Evolutionary conservation across 352 stramenopile species (phyloP).

Genomic region (Plasmopara muralis): DNA sequence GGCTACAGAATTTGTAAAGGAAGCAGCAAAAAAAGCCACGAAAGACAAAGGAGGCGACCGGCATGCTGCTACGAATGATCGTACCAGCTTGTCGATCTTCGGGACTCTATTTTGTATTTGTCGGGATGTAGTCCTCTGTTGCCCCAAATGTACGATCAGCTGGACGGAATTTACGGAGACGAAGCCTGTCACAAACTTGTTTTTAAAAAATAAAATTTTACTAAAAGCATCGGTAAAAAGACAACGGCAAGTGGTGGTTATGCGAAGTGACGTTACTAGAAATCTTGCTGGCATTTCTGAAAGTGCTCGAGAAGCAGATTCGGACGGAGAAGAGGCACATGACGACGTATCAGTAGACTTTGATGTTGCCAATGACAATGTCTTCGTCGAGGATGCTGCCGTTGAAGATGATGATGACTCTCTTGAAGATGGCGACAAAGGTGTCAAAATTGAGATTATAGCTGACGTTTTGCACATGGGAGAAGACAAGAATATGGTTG

Average conservation of each 20-base stretch:
- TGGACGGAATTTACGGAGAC: slow-evolving; percentile 59
- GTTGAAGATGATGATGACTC: not conserved
- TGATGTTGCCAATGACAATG: not conserved
- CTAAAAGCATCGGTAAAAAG: slow-evolving; percentile 47
- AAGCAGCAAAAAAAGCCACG: too few species aligned
- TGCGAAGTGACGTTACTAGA: slow-evolving; percentile 25
- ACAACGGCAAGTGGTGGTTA: slow-evolving; percentile 22
- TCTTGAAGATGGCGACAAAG: not conserved
- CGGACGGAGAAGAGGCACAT: slow-evolving; percentile 20
- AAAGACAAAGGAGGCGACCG: too few species aligned
- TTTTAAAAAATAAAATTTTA: slow-evolving; percentile 51
- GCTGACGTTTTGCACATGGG: slow-evolving; percentile 27
- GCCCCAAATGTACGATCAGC: slow-evolving; percentile 61
- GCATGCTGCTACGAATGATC: slow-evolving; percentile 19
- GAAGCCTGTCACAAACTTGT: slow-evolving; percentile 44
- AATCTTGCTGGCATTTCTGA: slow-evolving; percentile 37
- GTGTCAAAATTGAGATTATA: slow-evolving; percentile 11
- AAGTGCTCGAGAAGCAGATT: slow-evolving; percentile 34
- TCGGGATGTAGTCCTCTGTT: slow-evolving; percentile 52
- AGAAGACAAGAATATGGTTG: slow-evolving; percentile 22
- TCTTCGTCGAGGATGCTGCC: not conserved
- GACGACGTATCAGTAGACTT: slow-evolving; percentile 10
- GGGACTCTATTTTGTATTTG: slow-evolving; percentile 45
- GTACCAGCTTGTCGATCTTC: slow-evolving; percentile 44
- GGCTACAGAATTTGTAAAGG: too few species aligned